Percentiles rank a stretch among this genome's conserved stretches.
phyloP scores from a whole-genome alignment of 148 eudicot species.

The Vaccinium myrtillus region DNA sequence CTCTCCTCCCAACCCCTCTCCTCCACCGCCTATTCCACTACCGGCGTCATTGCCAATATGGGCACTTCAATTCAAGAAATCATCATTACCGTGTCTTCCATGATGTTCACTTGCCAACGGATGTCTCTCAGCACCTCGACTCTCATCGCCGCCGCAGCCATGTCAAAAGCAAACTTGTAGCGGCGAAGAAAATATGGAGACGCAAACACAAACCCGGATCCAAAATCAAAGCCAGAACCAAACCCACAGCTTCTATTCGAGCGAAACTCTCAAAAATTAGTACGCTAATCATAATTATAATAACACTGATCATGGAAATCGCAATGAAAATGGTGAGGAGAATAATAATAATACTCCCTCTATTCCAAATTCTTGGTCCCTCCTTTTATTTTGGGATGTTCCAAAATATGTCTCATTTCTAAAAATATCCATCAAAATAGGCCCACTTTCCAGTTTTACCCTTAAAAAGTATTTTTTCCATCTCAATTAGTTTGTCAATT shows the following conservation, averaged over 20 bases:
- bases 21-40: constrained; percentile 14
- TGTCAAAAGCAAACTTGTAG: constrained; percentile 6
- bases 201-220: too few species aligned
- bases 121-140: constrained; percentile 31
- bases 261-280: constrained; percentile 23
- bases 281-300: constrained; percentile 1
- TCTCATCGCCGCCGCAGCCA: neutral
- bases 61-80: constrained; percentile 63
- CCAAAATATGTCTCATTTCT: too few species aligned
- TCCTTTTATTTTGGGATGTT: too few species aligned
- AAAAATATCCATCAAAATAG: too few species aligned
- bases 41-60: constrained; percentile 36
- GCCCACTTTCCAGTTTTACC: too few species aligned
- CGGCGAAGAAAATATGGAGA: neutral
- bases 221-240: neutral
- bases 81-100: constrained; percentile 56
- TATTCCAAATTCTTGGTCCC: too few species aligned
- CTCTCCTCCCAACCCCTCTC: constrained; percentile 14
- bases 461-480: too few species aligned
- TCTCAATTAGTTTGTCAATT: too few species aligned
- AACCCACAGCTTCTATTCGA: constrained; percentile 10
- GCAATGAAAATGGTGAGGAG: neutral
- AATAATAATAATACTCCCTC: neutral
- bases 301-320: neutral
- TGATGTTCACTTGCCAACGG: constrained; percentile 80